Percentiles rank a stretch among this genome's conserved stretches.
Conservation (phyloP, 2,329 filamentous ascomycete genomes). For the Paracoccidioides brasiliensis region DNA sequence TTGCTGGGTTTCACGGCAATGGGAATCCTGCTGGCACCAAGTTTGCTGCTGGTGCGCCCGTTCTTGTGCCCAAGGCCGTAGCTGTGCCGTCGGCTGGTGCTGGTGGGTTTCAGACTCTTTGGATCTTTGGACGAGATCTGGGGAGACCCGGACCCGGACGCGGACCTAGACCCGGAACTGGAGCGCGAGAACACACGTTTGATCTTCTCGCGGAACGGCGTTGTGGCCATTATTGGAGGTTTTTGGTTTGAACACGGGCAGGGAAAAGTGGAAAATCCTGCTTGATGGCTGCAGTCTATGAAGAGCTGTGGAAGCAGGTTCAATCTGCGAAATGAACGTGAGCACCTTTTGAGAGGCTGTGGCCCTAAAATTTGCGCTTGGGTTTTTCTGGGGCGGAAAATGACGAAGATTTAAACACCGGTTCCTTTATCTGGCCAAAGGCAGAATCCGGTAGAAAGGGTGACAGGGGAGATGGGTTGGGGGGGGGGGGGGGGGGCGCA, state of each 20-base stretch:
- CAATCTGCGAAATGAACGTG: neutral
- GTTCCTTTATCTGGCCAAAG: too few species aligned
- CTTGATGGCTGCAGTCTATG: neutral
- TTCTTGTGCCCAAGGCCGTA: neutral
- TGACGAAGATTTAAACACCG: too few species aligned
- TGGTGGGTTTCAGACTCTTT: conserved; percentile 6
- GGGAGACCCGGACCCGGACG: neutral
- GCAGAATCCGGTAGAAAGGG: too few species aligned
- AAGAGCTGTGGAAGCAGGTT: neutral
- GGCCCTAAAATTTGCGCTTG: neutral
- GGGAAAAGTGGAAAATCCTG: neutral
- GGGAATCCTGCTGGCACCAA: neutral
- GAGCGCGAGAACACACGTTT: conserved; percentile 11
- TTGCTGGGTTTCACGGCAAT: conserved; percentile 2
- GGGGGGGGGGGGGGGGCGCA: too few species aligned
- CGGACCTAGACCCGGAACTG: neutral
- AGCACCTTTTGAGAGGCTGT: neutral
- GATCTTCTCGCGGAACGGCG: conserved; percentile 12
- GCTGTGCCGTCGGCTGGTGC: neutral
- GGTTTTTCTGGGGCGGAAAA: too few species aligned
- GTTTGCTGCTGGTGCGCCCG: neutral
- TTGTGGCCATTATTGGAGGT: conserved; percentile 1
- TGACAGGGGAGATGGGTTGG: too few species aligned
- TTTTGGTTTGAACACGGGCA: neutral
- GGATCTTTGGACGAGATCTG: neutral